These are phyloP conservation scores for Metarhizium rileyi DNA, from an alignment of 2,329 filamentous ascomycete genomes.

Conservation along the genomic window DNA sequence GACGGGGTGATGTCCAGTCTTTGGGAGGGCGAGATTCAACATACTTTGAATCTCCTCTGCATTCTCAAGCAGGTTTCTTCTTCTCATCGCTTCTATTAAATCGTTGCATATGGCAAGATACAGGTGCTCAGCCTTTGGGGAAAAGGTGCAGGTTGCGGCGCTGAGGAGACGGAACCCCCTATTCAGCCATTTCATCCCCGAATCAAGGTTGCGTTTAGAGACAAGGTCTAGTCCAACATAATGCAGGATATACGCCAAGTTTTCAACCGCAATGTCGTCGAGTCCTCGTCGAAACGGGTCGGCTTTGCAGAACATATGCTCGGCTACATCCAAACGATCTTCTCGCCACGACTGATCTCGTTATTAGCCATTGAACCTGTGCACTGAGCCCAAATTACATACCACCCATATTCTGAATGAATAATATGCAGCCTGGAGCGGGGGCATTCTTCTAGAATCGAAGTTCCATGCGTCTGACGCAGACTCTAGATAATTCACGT, in stretches of 20 bases:
- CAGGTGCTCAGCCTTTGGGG: slow-evolving; percentile 52
- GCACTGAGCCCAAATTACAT: slow-evolving; percentile 14
- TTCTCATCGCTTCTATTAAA: slow-evolving; percentile 46
- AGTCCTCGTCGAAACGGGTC: slow-evolving; percentile 27
- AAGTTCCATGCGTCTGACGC: neutral
- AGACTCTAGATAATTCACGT: neutral
- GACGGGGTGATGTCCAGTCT: slow-evolving; percentile 53
- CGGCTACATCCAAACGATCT: slow-evolving; percentile 62
- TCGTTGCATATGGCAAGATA: slow-evolving; percentile 57
- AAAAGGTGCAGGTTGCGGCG: slow-evolving; percentile 41
- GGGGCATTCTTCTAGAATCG: neutral
- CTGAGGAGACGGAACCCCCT: slow-evolving; percentile 53
- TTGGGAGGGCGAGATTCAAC: slow-evolving; percentile 50
- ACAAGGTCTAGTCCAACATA: slow-evolving; percentile 59
- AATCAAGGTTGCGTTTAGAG: slow-evolving; percentile 37
- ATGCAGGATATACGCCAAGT: slow-evolving; percentile 57
- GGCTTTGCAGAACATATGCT: slow-evolving; percentile 63
- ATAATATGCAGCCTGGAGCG: slow-evolving; percentile 51
- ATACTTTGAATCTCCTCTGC: slow-evolving; percentile 44
- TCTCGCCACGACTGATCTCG: slow-evolving; percentile 60
- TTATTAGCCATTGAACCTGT: slow-evolving; percentile 9
- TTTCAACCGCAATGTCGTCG: slow-evolving; percentile 45
- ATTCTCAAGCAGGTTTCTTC: slow-evolving; percentile 31
- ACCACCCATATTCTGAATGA: slow-evolving; percentile 59
- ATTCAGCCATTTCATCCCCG: slow-evolving; percentile 64